Base-by-base conservation (phyloP, 768 basidiomycete species). In the Mycena amicta region DNA sequence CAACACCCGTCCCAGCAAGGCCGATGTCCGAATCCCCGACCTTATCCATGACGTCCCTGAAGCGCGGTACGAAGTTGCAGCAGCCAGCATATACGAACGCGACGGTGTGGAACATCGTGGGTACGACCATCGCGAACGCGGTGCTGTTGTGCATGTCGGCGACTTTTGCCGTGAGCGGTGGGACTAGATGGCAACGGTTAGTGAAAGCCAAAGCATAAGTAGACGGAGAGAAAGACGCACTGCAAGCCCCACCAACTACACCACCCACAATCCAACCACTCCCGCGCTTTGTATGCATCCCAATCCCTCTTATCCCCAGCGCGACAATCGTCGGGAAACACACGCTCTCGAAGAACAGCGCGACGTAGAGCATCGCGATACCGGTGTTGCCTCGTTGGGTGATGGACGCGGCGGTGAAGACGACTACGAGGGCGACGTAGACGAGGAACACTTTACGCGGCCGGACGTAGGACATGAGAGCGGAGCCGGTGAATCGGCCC, bases 261-360 rank as follows among this genome's bases (percentile, higher is more conserved):
- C 71, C 72, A 13, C 56, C 72, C 25, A 74, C 65, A 45, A 74
- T 73, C 69, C 62, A 71, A 3, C 72, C 72, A 6, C 70, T 64
- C 2, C 66, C 73, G 43, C 72, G 65, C 70, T 74, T 74, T 12
- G 73, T 73, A 53, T 74, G 73, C 26, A 63, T 62, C 6, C 73
- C 73, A 29, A 74, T 57, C 5, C 73, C 73, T 27, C 72, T 65
- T 43, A 74, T 72, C 1, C 72, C 73, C 5, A 74, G 54, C 0
- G 70, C 72, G 13, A 74, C 72, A 37, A 74, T 74, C 26, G 73
- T 74, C 2, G 73, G 73, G 71, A 74, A 74, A 28, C 70, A 70
- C 23, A 74, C 71, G 47, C 72, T 73, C 64, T 74, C 73, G 23
- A 74, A 74, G 62, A 73, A 74, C 11, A 74, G 55, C 1, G 72